Evolutionary conservation across 2,329 filamentous ascomycete genomes (phyloP).

Genomic region (Pyricularia grisea): DNA sequence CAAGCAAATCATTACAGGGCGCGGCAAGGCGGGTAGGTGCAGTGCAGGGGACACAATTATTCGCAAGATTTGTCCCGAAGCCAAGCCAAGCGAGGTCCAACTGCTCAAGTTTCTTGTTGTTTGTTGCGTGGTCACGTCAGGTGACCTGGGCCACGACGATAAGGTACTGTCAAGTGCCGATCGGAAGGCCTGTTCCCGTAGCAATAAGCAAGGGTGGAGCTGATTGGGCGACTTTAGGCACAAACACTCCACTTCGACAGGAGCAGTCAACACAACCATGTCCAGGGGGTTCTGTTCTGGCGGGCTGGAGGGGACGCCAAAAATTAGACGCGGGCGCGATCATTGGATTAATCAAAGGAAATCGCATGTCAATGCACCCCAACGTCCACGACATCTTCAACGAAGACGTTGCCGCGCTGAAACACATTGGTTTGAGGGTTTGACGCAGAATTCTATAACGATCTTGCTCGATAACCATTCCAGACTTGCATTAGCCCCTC

Average conservation of each 20-base stretch:
- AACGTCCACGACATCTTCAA: neutral
- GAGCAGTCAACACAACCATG: neutral
- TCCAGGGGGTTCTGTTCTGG: neutral
- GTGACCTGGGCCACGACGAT: neutral
- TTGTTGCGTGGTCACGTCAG: neutral
- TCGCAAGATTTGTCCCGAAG: too few relatives aligned
- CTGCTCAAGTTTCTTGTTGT: neutral
- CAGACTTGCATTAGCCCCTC: neutral
- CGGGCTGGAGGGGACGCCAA: neutral
- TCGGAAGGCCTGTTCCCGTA: conserved; percentile 1
- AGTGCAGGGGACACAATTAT: neutral
- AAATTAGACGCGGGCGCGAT: conserved; percentile 1
- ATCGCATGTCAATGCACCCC: neutral
- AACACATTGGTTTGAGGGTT: neutral
- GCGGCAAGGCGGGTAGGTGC: neutral
- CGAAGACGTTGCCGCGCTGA: neutral
- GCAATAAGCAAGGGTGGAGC: neutral
- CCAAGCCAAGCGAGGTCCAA: neutral
- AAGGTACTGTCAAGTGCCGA: neutral
- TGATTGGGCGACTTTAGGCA: conserved; percentile 4
- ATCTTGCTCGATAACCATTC: neutral
- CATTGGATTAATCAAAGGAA: neutral
- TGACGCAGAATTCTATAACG: neutral
- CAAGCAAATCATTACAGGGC: too few relatives aligned
- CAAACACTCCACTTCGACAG: neutral